Evolutionary conservation across 768 basidiomycete species (phyloP).

Genomic region (Neoboletus brunneissimus): DNA sequence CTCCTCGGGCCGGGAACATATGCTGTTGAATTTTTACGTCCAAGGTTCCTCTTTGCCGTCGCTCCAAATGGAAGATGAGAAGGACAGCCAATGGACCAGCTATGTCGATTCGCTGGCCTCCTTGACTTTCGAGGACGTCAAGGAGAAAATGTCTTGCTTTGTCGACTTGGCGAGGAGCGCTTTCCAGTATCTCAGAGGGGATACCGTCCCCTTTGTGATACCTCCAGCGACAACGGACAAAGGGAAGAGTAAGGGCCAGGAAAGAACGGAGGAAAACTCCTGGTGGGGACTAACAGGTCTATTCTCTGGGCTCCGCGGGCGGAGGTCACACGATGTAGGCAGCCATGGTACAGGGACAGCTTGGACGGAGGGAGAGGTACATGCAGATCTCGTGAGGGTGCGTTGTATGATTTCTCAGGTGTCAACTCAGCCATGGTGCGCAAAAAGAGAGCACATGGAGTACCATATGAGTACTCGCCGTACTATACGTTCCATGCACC

Average conservation of each 20-base stretch:
- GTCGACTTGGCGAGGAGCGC: slow-evolving; percentile 53
- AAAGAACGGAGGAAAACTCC: slow-evolving; percentile 31
- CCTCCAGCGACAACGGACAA: slow-evolving; percentile 28
- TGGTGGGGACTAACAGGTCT: slow-evolving; percentile 62
- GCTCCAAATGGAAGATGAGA: slow-evolving; percentile 28
- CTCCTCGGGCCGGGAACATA: slow-evolving; percentile 71
- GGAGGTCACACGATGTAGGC: slow-evolving; percentile 34
- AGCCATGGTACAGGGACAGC: slow-evolving; percentile 38
- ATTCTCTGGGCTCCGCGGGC: slow-evolving; percentile 60
- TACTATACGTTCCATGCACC: slow-evolving; percentile 1
- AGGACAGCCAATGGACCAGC: slow-evolving; percentile 16
- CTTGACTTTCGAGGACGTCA: slow-evolving; percentile 55
- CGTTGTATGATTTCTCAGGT: slow-evolving; percentile 23
- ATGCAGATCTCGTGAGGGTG: slow-evolving; percentile 75
- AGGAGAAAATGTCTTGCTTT: slow-evolving; percentile 38
- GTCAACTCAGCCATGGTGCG: background rate
- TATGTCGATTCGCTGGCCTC: slow-evolving; percentile 50
- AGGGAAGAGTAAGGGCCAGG: slow-evolving; percentile 30
- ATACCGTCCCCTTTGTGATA: slow-evolving; percentile 41
- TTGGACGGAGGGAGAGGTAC: slow-evolving; percentile 77
- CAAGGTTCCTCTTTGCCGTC: slow-evolving; percentile 47
- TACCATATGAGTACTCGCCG: background rate
- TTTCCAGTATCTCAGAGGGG: slow-evolving; percentile 74
- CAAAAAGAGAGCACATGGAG: background rate
- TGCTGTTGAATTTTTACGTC: slow-evolving; percentile 82